These are phyloP conservation scores for Geranium incanum DNA, from an alignment of 441 rosid genomes.

Conservation along the genomic window DNA sequence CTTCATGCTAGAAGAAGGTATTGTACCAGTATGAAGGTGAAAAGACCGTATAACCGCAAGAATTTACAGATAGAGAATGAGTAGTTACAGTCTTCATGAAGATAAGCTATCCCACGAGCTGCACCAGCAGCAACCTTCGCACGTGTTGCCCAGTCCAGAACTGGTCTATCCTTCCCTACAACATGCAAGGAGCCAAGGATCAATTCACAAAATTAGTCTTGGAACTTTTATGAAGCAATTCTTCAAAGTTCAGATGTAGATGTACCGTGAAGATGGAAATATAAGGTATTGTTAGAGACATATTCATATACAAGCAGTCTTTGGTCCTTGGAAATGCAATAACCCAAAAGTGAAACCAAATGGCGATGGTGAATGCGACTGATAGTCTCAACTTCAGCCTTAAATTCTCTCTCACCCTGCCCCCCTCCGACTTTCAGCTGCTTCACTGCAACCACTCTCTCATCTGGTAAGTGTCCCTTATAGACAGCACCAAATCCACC, in stretches of 20 bases:
- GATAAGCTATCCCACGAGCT: conserved; percentile 92
- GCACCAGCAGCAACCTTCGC: conserved; percentile 81
- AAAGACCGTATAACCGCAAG: no score
- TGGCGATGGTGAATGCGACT: conserved; percentile 86
- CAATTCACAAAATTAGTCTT: conserved; percentile 5
- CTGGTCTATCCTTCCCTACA: conserved; percentile 51
- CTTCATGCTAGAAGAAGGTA: no score
- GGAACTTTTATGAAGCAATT: conserved; percentile 1
- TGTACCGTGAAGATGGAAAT: conserved; percentile 88
- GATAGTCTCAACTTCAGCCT: conserved; percentile 86
- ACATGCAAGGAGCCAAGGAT: conserved; percentile 19
- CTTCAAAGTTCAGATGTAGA: conserved; percentile 20
- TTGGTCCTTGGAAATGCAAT: conserved; percentile 59
- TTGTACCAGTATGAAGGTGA: no score
- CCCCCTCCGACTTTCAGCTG: conserved; percentile 71
- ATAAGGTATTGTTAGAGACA: conserved; percentile 71
- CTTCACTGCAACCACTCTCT: conserved; percentile 75
- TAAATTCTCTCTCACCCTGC: conserved; percentile 89
- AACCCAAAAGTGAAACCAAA: conserved; percentile 85
- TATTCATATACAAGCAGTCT: conserved; percentile 79
- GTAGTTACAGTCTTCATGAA: conserved; percentile 88
- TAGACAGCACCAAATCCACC: conserved; percentile 88
- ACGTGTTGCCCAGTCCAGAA: conserved; percentile 69
- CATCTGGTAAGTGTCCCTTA: conserved; percentile 69
- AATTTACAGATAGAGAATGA: background rate